phyloP scores from a whole-genome alignment of 2,329 filamentous ascomycete genomes.

The Colletotrichum sp. region DNA sequence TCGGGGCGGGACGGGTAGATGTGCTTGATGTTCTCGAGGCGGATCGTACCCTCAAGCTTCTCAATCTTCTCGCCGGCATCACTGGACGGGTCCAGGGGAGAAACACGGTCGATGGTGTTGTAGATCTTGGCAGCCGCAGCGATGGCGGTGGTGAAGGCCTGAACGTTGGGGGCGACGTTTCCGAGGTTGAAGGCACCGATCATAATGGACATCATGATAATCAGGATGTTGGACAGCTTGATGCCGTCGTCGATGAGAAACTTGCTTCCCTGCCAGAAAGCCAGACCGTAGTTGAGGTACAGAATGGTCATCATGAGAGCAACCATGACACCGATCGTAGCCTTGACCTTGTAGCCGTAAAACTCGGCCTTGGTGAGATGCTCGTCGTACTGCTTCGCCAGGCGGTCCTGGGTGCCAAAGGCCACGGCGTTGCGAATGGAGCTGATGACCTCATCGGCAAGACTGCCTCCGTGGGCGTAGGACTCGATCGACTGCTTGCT shows the following conservation, averaged over 20 bases:
- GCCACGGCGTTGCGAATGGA: constrained; percentile 92
- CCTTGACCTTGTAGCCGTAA: constrained; percentile 79
- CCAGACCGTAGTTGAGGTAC: constrained; percentile 85
- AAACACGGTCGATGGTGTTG: constrained; percentile 87
- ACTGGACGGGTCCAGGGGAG: constrained; percentile 80
- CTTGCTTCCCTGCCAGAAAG: constrained; percentile 86
- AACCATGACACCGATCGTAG: constrained; percentile 77
- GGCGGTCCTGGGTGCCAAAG: constrained; percentile 90
- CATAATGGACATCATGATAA: constrained; percentile 88
- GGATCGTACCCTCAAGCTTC: constrained; percentile 76
- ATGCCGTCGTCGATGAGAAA: constrained; percentile 74
- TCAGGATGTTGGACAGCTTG: constrained; percentile 74
- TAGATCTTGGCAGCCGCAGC: constrained; percentile 92
- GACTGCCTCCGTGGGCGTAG: constrained; percentile 83
- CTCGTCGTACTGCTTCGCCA: constrained; percentile 83
- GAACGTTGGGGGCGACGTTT: constrained; percentile 83
- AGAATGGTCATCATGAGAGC: constrained; percentile 83
- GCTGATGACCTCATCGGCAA: constrained; percentile 93
- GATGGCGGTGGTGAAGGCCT: constrained; percentile 84
- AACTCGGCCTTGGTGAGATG: constrained; percentile 77
- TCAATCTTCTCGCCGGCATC: constrained; percentile 76
- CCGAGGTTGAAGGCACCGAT: constrained; percentile 92
- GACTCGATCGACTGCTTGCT: constrained; percentile 79
- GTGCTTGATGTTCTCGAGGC: constrained; percentile 83
- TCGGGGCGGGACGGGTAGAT: constrained; percentile 95